A percentile compares a stretch with the other conserved stretches of the same genome.
Conservation (phyloP, 306 rosid species). For the Lablab purpureus region DNA sequence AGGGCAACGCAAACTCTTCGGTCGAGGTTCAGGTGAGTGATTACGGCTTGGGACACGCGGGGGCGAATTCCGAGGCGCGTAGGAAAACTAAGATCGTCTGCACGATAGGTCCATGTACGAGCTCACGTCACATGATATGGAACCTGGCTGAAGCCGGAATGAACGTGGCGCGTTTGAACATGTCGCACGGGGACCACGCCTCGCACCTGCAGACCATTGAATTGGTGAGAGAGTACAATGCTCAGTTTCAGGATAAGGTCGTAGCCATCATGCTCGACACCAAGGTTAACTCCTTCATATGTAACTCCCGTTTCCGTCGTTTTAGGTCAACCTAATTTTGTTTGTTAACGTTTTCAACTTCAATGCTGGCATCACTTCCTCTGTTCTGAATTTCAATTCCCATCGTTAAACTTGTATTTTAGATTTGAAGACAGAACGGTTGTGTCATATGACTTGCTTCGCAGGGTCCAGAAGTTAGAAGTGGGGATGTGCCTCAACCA, state of each 20-base stretch:
- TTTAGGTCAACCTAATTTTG: not conserved
- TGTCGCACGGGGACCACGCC: slow-evolving; percentile 95
- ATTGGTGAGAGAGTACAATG: slow-evolving; percentile 83
- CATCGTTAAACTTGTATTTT: no score
- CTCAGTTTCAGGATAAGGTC: slow-evolving; percentile 75
- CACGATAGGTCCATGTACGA: slow-evolving; percentile 91
- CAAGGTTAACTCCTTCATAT: slow-evolving; percentile 58
- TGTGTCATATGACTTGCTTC: slow-evolving; percentile 42
- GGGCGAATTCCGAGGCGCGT: slow-evolving; percentile 43
- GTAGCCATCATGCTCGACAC: slow-evolving; percentile 97
- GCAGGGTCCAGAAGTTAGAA: slow-evolving; percentile 99
- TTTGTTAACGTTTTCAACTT: not conserved
- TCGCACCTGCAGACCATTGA: slow-evolving; percentile 90
- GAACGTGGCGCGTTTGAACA: slow-evolving; percentile 92
- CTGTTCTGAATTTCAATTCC: no score
- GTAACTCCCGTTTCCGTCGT: not conserved
- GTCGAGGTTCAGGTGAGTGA: slow-evolving; percentile 50
- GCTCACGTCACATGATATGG: slow-evolving; percentile 95
- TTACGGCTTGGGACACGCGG: slow-evolving; percentile 3
- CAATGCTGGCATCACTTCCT: not conserved
- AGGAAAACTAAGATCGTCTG: slow-evolving; percentile 92
- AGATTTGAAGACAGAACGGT: not conserved
- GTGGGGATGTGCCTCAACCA: slow-evolving; percentile 88
- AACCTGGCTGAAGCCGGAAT: slow-evolving; percentile 83
- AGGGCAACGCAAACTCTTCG: slow-evolving; percentile 55